These are phyloP conservation scores for Phaffia tasmanica DNA, from an alignment of 768 basidiomycete species.

Conservation along the genomic window DNA sequence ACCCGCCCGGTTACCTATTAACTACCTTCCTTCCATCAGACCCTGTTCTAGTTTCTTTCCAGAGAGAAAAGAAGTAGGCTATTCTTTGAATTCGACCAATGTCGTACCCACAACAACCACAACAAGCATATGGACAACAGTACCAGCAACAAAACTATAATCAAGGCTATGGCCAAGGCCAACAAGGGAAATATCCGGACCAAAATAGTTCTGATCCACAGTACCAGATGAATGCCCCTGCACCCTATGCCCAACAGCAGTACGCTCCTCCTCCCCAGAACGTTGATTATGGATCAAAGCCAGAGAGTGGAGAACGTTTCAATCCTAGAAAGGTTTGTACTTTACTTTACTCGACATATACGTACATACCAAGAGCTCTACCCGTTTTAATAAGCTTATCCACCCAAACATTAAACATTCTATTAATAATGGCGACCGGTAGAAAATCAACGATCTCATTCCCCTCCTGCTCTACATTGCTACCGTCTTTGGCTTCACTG, in stretches of 20 bases:
- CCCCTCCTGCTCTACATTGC: constrained; percentile 62
- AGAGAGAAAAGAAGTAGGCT: too few species aligned
- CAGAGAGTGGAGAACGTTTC: constrained; percentile 33
- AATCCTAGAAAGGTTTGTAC: constrained; percentile 43
- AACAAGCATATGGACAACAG: constrained; percentile 6
- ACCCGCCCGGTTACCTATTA: too few species aligned
- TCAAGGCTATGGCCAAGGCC: background rate
- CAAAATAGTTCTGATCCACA: background rate
- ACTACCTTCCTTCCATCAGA: too few species aligned
- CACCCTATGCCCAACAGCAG: constrained; percentile 14
- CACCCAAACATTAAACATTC: background rate
- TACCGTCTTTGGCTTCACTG: constrained; percentile 60
- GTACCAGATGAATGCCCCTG: constrained; percentile 14
- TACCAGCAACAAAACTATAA: constrained; percentile 8
- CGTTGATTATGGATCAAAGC: constrained; percentile 7
- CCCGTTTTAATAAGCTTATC: background rate
- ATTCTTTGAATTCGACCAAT: background rate
- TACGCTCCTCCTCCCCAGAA: constrained; percentile 3
- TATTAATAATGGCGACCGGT: background rate
- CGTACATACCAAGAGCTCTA: background rate
- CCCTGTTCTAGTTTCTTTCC: too few species aligned
- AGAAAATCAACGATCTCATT: constrained; percentile 56
- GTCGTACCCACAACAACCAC: constrained; percentile 6
- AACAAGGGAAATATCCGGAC: background rate
- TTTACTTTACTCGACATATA: background rate